These are phyloP conservation scores for Clavariopsis aquatica DNA, from an alignment of 495 filamentous ascomycete genomes.

Conservation along the genomic window DNA sequence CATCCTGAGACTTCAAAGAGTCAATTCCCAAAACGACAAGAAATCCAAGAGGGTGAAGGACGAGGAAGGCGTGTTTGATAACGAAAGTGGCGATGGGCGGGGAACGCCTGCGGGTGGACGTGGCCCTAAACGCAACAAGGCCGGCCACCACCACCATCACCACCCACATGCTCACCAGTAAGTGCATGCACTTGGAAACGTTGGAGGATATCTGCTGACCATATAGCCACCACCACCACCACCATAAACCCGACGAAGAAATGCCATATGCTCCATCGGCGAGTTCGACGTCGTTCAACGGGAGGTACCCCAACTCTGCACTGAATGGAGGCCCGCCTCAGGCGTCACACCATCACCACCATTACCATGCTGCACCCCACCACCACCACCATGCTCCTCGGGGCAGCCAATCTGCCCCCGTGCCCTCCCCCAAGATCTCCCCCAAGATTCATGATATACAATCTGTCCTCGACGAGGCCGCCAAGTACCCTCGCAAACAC, in stretches of 20 bases:
- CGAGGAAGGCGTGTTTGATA: slow-evolving; percentile 58
- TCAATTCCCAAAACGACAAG: slow-evolving; percentile 58
- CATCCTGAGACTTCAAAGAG: slow-evolving; percentile 29
- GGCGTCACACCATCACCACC: slow-evolving; percentile 41
- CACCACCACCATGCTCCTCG: slow-evolving; percentile 50
- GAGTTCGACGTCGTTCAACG: slow-evolving; percentile 22
- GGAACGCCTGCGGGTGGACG: slow-evolving; percentile 55
- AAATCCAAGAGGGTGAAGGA: slow-evolving; percentile 57
- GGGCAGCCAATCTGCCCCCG: slow-evolving; percentile 42
- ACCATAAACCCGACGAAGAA: slow-evolving; percentile 72
- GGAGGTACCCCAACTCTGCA: slow-evolving; percentile 14
- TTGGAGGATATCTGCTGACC: slow-evolving; percentile 13
- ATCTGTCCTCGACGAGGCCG: slow-evolving; percentile 66
- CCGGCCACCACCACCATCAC: slow-evolving; percentile 52
- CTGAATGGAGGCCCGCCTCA: slow-evolving; percentile 26
- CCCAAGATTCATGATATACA: slow-evolving; percentile 61
- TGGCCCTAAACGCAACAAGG: slow-evolving; percentile 51
- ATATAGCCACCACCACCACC: slow-evolving; percentile 68
- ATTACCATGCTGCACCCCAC: slow-evolving; percentile 46
- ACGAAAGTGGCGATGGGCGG: slow-evolving; percentile 58
- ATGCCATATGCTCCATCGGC: slow-evolving; percentile 20
- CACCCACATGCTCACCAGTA: slow-evolving; percentile 49
- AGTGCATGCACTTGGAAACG: slow-evolving; percentile 26
- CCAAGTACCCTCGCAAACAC: slow-evolving; percentile 72
- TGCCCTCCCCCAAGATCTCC: slow-evolving; percentile 58